These are phyloP conservation scores for Solanum peruvianum DNA, from an alignment of 257 asterid genomes.

Conservation along the genomic window DNA sequence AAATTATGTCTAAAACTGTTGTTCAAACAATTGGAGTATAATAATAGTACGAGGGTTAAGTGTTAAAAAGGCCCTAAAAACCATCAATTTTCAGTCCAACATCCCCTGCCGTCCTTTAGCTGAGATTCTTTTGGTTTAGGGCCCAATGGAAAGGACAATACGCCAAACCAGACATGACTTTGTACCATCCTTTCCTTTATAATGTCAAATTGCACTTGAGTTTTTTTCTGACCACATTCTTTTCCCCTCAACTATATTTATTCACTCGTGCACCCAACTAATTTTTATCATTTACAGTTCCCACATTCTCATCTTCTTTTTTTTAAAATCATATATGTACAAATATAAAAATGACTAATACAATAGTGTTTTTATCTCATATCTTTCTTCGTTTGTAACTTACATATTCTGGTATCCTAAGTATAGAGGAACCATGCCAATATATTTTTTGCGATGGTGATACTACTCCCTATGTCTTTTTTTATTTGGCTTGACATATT, in stretches of 20 bases:
- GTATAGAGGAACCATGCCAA: neutral
- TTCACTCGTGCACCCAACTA: neutral
- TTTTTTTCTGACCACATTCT: neutral
- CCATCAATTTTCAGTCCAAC: neutral
- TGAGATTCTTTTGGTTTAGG: neutral
- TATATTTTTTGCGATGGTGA: neutral
- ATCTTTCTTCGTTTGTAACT: neutral
- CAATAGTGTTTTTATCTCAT: neutral
- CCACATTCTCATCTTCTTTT: neutral
- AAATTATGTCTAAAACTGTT: too few species aligned
- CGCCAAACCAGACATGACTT: neutral
- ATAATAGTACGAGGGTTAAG: neutral
- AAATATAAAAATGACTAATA: neutral
- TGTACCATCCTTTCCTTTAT: neutral
- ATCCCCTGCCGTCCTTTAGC: neutral
- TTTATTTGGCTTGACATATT: too few species aligned
- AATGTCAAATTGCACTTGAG: neutral
- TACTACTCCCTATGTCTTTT: accelerated
- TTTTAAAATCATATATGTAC: too few species aligned
- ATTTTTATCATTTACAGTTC: neutral
- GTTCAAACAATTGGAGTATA: too few species aligned
- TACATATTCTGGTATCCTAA: neutral
- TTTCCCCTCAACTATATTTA: neutral
- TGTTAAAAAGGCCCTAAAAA: neutral
- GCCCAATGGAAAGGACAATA: neutral